Evolutionary conservation across 495 filamentous ascomycete genomes (phyloP), one percentile per base, ranked within the genome.

Genomic region (Aspergillus bertholletiae): DNA sequence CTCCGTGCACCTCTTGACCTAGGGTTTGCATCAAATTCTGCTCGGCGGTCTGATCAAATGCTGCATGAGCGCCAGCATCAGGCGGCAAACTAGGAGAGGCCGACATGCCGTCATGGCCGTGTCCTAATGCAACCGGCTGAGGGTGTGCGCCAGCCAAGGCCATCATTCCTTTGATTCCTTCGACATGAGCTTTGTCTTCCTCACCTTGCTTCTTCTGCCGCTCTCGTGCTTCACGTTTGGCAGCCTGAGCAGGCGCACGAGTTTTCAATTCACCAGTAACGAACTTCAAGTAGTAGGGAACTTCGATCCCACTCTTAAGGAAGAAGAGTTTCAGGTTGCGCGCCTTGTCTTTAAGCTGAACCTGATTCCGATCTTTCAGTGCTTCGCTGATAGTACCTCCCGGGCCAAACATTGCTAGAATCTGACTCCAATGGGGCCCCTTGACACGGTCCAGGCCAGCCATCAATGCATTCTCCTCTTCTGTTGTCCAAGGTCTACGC

Each of bases 241-340:
- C 88, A 43, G 88, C 89, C 66, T 92, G 88, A 21, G 79, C 84
- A 1, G 89, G 90, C 0, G 88, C 92, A n/a, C 93, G 78, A 2
- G 92, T 96, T 70, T 96, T 96, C 52, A 97, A 73, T 65, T 97
- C 93, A 12, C 92, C 92, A 0, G 92, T 97, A 28, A 97, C 92
- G 44, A 85, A 89, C 64, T 92, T 87, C 27, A 97, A 75, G 55
- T 95, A 95, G 61, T 90, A 90, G 0, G 92, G 92, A 55, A 97
- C 93, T 65, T 97, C 93, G 15, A 90, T 92, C 15, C 88, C 88
- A 23, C 86, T 93, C 73, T 97, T 97, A 48, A 97, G 74, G 69
- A 96, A 96, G 73, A 96, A 96, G 0, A 97, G 80, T 68, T 97
- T 97, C 51, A 97, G 68, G 53, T 97, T 97, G 32, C 92, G 80